Percentiles rank a stretch among this genome's conserved stretches.
These are phyloP conservation scores for Lactarius deliciosus DNA, from an alignment of 768 basidiomycete species.

Conservation along the genomic window DNA sequence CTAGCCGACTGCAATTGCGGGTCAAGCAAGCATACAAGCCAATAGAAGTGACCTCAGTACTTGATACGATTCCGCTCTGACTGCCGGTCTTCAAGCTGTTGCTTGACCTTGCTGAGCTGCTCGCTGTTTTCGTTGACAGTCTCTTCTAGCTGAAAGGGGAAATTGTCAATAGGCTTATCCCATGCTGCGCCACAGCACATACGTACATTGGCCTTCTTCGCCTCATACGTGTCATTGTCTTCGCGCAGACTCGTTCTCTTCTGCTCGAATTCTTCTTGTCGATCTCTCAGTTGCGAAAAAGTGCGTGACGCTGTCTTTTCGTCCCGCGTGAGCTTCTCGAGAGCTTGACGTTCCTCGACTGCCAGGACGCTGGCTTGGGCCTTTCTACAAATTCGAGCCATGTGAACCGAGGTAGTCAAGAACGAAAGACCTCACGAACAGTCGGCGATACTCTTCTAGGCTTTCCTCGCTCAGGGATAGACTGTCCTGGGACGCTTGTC, in stretches of 20 bases:
- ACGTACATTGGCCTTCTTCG: constrained; percentile 60
- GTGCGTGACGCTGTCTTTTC: constrained; percentile 71
- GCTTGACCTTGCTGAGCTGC: constrained; percentile 64
- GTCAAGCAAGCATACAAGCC: not conserved
- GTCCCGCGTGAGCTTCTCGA: constrained; percentile 79
- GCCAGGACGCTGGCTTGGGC: constrained; percentile 75
- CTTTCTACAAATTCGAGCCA: constrained; percentile 52
- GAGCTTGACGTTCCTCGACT: constrained; percentile 81
- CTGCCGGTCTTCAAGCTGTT: constrained; percentile 82
- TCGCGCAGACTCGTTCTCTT: constrained; percentile 55
- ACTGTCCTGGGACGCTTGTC: constrained; percentile 69
- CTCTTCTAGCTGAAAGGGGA: constrained; percentile 50
- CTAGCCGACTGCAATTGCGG: constrained; percentile 63
- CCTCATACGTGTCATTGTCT: constrained; percentile 50
- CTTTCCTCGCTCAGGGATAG: constrained; percentile 79
- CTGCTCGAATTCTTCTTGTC: constrained; percentile 60
- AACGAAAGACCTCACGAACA: constrained; percentile 44
- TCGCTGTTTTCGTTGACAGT: constrained; percentile 55
- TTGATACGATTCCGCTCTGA: constrained; percentile 78
- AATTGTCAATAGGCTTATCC: constrained; percentile 6
- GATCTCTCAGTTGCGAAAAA: constrained; percentile 65
- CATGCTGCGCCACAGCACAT: not conserved
- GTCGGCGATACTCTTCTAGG: constrained; percentile 80
- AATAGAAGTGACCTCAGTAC: constrained; percentile 46
- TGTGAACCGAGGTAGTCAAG: constrained; percentile 20